Evolutionary conservation across 2,329 filamentous ascomycete genomes (phyloP), one percentile per base, ranked within the genome.

Genomic region (Pseudocercospora musae): DNA sequence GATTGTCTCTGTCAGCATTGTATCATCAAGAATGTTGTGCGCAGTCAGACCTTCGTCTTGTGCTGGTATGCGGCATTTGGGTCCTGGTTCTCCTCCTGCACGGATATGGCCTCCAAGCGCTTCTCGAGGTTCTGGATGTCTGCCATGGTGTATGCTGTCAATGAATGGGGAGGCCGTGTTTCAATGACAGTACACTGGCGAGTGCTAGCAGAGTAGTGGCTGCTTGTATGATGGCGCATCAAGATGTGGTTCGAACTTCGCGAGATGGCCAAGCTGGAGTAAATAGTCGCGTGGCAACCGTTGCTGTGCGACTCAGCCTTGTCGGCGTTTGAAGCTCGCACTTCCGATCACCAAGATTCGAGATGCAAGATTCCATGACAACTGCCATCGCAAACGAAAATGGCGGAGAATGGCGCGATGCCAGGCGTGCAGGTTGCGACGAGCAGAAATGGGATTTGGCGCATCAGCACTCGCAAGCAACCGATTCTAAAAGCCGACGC

Each of bases 401-500:
- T 68, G 66, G 61, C 66, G 42, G 53, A 57, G 18, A 63, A 62
- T 52, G 64, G 59, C 21, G 56, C 57, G 1, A 57, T 56, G 40
- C 29, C 54, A 31, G 63, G 64, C 58, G 59, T 59, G 23, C 52
- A 59, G 25, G 62, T 55, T 8, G 63, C 65, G 61, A 71, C 52
- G n/a, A 54, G 52, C 52, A 33, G 52, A 20, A 75, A 76, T 53
- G 64, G 67, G 15, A 59, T 60, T 55, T 77, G 75, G 75, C 67
- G 62, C 71, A 88, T 98, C 76, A 85, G 85, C 27, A 91, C 91
- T 59, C 89, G 92, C 74, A 97, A 97, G 81, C 87, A 95, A 56
- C 95, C 95, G 66, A 99, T 99, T 76, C 89, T 96, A 70, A 97
- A 96, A 77, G 87, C 93, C 50, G 90, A 85, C 5, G 90, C 92